phyloP scores from a whole-genome alignment of 129 eudicot genomes.

The Apium graveolens region DNA sequence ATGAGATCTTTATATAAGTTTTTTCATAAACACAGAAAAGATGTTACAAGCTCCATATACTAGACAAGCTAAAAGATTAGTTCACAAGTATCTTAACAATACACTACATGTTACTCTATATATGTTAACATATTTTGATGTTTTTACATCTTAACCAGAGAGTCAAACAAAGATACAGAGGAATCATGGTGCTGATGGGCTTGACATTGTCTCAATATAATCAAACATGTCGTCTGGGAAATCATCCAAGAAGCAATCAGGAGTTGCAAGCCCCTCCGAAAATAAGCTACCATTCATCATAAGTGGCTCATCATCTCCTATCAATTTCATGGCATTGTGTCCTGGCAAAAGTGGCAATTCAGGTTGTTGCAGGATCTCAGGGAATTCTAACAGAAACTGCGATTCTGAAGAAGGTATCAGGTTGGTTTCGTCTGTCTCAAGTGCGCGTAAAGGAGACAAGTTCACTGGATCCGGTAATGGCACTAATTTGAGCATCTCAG shows the following conservation, averaged over 20 bases:
- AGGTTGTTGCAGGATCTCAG: not conserved
- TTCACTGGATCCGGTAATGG: not conserved
- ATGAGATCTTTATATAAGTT: too few species aligned
- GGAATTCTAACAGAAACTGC: not conserved
- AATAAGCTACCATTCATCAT: not conserved
- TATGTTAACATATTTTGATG: not conserved
- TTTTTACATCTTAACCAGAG: not conserved
- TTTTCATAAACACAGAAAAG: not conserved
- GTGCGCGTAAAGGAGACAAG: not conserved
- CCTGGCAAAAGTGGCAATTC: constrained; percentile 2
- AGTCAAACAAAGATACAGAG: not conserved
- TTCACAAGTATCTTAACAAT: not conserved
- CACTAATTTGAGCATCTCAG: not conserved
- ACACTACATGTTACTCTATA: too few species aligned
- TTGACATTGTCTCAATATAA: not conserved
- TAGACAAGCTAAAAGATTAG: not conserved
- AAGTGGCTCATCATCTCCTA: not conserved
- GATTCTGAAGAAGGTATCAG: not conserved
- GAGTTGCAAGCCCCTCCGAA: not conserved
- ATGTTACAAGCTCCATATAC: not conserved
- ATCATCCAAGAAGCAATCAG: constrained; percentile 1
- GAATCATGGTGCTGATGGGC: constrained; percentile 7
- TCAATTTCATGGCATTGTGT: not conserved
- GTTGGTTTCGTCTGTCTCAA: not conserved
- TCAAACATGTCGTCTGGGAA: not conserved